Conservation (phyloP, 2,329 filamentous ascomycete genomes). For the Chrysosporium queenslandicum region DNA sequence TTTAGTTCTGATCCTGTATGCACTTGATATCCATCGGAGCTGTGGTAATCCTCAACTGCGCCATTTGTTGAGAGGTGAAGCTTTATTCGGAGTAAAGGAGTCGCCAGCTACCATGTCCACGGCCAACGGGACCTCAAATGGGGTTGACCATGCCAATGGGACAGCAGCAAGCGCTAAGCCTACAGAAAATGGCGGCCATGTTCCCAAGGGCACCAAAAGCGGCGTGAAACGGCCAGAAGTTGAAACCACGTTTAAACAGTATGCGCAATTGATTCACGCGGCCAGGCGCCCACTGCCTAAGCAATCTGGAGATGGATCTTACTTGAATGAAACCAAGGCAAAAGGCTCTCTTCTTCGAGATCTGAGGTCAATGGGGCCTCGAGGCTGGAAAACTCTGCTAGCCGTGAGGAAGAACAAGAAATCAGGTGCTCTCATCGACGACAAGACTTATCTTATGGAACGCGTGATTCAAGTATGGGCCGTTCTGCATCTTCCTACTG, state of each 20-base stretch:
- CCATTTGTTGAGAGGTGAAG: background rate
- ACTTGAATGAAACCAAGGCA: conserved; percentile 41
- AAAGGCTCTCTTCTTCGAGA: conserved; percentile 48
- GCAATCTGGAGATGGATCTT: conserved; percentile 54
- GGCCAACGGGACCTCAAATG: conserved; percentile 4
- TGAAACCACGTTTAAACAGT: conserved; percentile 35
- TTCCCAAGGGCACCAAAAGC: conserved; percentile 17
- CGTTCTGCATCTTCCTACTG: no score
- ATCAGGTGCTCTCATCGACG: conserved; percentile 56
- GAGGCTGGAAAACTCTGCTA: conserved; percentile 54
- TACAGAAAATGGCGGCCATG: background rate
- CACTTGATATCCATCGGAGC: no score
- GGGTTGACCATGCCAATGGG: conserved; percentile 1
- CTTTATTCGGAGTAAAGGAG: background rate
- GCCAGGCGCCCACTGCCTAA: conserved; percentile 54
- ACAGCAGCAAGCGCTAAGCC: background rate
- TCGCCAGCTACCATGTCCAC: background rate
- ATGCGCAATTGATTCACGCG: conserved; percentile 42
- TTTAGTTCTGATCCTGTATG: no score
- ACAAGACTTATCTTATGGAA: conserved; percentile 71
- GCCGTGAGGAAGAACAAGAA: conserved; percentile 53
- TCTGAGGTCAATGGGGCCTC: conserved; percentile 45
- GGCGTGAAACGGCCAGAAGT: conserved; percentile 34
- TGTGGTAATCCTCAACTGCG: background rate
- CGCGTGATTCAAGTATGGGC: conserved; percentile 49